Conservation (phyloP, 192 early-diverging fungal species). For the Chytriomyces confervae region DNA sequence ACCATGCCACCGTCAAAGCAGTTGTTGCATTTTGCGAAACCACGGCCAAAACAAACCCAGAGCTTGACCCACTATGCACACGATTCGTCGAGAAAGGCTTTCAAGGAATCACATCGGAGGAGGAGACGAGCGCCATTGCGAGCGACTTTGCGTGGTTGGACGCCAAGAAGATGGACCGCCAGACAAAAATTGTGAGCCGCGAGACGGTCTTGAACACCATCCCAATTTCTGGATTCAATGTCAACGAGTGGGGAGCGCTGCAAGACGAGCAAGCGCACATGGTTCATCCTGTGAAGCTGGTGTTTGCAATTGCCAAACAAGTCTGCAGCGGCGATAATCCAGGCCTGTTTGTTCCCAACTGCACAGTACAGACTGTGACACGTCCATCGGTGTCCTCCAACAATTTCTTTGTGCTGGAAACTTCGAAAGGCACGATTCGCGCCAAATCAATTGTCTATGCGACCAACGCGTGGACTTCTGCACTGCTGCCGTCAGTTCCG, state of each 20-base stretch:
- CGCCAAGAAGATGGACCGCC: not conserved
- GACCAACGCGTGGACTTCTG: conserved; percentile 55
- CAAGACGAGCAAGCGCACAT: not conserved
- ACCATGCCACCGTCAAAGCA: conserved; percentile 26
- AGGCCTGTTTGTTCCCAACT: conserved; percentile 11
- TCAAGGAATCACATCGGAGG: not conserved
- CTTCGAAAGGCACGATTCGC: conserved; percentile 24
- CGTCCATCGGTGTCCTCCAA: not conserved
- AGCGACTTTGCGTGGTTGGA: conserved; percentile 25
- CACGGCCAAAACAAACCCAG: not conserved
- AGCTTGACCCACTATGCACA: conserved; percentile 24
- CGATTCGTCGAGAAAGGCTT: conserved; percentile 31
- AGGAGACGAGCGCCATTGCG: not conserved
- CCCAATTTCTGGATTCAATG: not conserved
- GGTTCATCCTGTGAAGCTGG: conserved; percentile 8
- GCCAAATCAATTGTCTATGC: conserved; percentile 47
- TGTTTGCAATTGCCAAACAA: conserved; percentile 5
- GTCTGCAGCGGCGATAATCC: not conserved
- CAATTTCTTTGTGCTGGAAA: conserved; percentile 23
- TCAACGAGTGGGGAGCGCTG: not conserved
- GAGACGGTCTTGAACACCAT: not conserved
- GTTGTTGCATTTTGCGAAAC: not conserved
- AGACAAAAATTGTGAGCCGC: conserved; percentile 20
- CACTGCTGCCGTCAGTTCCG: conserved; percentile 44
- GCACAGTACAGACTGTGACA: not conserved